Evolutionary conservation across 345 rosid species (phyloP).

Genomic region (Cardiospermum halicacabum): DNA sequence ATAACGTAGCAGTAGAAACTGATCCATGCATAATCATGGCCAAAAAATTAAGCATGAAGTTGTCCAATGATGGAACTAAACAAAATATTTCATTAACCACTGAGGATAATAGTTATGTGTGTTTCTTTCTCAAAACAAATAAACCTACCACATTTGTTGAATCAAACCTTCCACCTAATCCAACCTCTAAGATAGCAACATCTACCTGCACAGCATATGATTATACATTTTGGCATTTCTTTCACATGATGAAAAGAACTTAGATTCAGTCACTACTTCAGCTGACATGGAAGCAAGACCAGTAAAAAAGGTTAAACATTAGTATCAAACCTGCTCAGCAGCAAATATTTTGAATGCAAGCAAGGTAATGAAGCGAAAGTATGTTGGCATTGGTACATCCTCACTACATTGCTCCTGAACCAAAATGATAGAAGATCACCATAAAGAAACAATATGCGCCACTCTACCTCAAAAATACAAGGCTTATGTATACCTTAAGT

Average conservation of each 20-base stretch:
- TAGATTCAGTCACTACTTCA: conserved; percentile 1
- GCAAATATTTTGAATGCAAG: conserved; percentile 91
- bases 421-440: conserved; percentile 8
- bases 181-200: conserved; percentile 92
- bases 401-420: conserved; percentile 64
- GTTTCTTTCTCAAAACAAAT: conserved; percentile 7
- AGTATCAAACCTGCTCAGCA: conserved; percentile 66
- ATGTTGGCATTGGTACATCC: conserved; percentile 87
- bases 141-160: conserved; percentile 87
- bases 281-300: not conserved
- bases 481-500: conserved; percentile 55
- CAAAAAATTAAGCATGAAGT: not conserved
- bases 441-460: not conserved
- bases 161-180: conserved; percentile 85
- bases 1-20: not conserved
- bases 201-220: conserved; percentile 54
- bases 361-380: conserved; percentile 80
- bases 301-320: not conserved
- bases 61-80: not conserved
- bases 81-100: not conserved
- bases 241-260: not conserved
- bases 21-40: not conserved
- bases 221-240: conserved; percentile 2
- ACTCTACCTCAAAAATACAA: not conserved
- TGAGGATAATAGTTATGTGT: not conserved